These are phyloP conservation scores for Podosphaera fusca DNA, from an alignment of 2,329 filamentous ascomycete species.

Conservation along the genomic window DNA sequence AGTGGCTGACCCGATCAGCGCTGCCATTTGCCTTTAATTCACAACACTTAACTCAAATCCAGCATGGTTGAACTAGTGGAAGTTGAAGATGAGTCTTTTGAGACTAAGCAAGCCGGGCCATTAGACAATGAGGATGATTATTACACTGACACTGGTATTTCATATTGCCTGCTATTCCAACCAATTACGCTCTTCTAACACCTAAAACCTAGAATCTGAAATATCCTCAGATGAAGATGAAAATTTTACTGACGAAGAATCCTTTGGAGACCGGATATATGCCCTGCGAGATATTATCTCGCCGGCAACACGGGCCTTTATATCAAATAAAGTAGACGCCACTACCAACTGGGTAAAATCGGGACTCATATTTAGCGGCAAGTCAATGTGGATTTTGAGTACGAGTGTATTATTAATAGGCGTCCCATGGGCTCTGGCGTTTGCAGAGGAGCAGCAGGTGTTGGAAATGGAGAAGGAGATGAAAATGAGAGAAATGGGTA, in stretches of 20 bases:
- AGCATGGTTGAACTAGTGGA: conserved; percentile 89
- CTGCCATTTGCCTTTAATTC: no score
- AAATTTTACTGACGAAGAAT: conserved; percentile 31
- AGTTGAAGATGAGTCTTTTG: conserved; percentile 90
- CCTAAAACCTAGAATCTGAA: conserved; percentile 38
- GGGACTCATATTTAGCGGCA: conserved; percentile 50
- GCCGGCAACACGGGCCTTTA: conserved; percentile 44
- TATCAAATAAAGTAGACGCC: conserved; percentile 34
- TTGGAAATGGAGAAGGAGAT: conserved; percentile 95
- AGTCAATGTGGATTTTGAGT: conserved; percentile 74
- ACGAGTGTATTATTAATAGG: conserved; percentile 76
- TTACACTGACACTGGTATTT: conserved; percentile 74
- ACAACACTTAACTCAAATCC: background rate
- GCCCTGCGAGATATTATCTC: conserved; percentile 58
- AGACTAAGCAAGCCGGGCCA: conserved; percentile 42
- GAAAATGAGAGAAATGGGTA: conserved; percentile 79
- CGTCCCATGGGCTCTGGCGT: conserved; percentile 81
- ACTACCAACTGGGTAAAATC: conserved; percentile 33
- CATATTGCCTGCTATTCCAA: background rate
- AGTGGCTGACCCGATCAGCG: no score
- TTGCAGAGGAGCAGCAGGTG: conserved; percentile 88
- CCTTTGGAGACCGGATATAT: conserved; percentile 42
- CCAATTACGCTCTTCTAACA: background rate
- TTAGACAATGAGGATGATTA: conserved; percentile 58
- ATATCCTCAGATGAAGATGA: conserved; percentile 63